Percentiles rank a stretch among this genome's conserved stretches.
Conservation (phyloP, 1,284 basidiomycete species). For the Cystobasidium pallidum region DNA sequence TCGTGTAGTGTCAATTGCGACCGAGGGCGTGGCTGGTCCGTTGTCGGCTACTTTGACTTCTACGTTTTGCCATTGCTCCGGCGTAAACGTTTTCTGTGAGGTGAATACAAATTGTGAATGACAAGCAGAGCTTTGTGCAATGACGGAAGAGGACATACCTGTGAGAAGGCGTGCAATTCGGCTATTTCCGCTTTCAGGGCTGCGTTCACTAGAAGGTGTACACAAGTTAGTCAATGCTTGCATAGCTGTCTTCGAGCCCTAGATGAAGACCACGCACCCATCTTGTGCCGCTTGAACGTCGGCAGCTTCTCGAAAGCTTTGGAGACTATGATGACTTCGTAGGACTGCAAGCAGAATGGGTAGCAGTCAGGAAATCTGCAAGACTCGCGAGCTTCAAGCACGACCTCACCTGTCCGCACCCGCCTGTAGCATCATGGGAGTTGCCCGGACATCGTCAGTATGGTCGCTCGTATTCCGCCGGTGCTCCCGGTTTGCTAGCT, state of each 20-base stretch:
- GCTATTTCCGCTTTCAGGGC: conserved; percentile 58
- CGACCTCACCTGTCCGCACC: conserved; percentile 6
- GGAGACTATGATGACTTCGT: conserved; percentile 53
- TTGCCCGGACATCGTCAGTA: background rate
- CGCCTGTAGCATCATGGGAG: background rate
- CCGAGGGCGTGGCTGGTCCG: conserved; percentile 30
- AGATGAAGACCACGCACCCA: conserved; percentile 47
- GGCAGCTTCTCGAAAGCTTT: conserved; percentile 52
- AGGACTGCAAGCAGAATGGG: conserved; percentile 46
- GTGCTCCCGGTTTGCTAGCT: background rate
- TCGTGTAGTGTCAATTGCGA: conserved; percentile 1
- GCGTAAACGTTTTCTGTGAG: conserved; percentile 44
- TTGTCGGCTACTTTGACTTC: conserved; percentile 40
- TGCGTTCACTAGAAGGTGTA: conserved; percentile 55
- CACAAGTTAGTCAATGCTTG: background rate
- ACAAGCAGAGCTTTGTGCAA: background rate
- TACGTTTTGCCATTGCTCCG: conserved; percentile 43
- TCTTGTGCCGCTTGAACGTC: conserved; percentile 52
- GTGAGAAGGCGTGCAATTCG: conserved; percentile 58
- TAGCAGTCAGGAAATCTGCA: background rate
- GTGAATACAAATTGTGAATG: background rate
- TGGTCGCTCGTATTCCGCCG: background rate
- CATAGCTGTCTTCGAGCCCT: background rate
- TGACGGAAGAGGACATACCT: conserved; percentile 44
- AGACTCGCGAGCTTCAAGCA: too few species aligned